Base-by-base conservation (phyloP, 768 basidiomycete genomes). In the Podaxis rugospora region DNA sequence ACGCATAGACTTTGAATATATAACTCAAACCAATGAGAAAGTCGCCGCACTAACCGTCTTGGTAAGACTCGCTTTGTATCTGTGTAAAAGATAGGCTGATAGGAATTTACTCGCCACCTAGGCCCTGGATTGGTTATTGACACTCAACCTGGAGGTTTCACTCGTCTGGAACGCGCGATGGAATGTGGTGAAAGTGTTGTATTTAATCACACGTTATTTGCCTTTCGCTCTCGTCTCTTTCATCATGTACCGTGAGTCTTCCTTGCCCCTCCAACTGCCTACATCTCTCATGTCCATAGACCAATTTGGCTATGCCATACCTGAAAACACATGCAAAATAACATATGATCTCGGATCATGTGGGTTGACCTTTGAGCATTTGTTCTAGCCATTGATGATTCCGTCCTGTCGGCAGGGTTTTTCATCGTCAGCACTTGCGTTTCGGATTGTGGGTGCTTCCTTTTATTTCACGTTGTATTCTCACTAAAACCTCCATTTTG, bases 141-240 rank as follows among this genome's bases (percentile, higher is more conserved):
- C 44, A 9, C 32, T 56, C 44, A 27, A 23, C 7, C n/a, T 56
- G 55, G 55, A 56, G 11, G 25, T 59, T 13, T 52, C 50, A 9
- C 58, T 59, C 10, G 11, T 59, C 6, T 59, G 58, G 58, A n/a
- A 7, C 9, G 27, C 51, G 5, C 14, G 23, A 4, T 59, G 58
- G 58, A 52, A 7, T 9, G 14, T 42, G 7, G 46, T 39, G 10
- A 59, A 59, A 37, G 9, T 42, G 3, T 3, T 59, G 39, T 59
- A 42, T 51, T 35, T 59, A 4, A 23, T 59, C 14, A 46, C 50
- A 13, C 37, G 58, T 13, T 59, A 59, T 21, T 23, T 59, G 51
- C 58, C 58, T 40, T 59, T 59, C 25, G 44, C 28, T 11, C 49
- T 49, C 18, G 18, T 49, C n/a, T 16, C 49, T 16, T 6, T 39